Conservation (phyloP, 1,139 yeast species). For the Geotrichum siamense region DNA sequence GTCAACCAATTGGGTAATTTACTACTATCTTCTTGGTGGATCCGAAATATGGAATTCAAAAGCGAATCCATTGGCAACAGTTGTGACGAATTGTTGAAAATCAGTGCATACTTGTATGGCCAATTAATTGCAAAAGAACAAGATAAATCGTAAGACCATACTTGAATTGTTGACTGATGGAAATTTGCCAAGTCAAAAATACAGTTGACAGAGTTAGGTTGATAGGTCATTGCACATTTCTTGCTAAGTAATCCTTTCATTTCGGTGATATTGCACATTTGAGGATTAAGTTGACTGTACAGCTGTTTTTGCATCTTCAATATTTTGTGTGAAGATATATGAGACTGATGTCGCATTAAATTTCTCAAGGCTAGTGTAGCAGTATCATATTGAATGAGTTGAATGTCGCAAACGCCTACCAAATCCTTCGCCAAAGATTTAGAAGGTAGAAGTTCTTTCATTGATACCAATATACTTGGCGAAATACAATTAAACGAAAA, state of each 20-base stretch:
- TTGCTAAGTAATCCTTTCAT: conserved; percentile 12
- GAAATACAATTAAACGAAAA: too few relatives aligned
- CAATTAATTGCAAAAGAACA: conserved; percentile 15
- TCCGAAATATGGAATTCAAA: conserved; percentile 6
- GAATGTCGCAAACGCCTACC: conserved; percentile 14
- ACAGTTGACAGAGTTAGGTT: not conserved
- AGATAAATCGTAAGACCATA: conserved; percentile 14
- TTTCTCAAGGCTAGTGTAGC: conserved; percentile 12
- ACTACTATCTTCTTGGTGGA: not conserved
- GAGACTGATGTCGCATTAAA: conserved; percentile 5
- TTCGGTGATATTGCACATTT: conserved; percentile 8
- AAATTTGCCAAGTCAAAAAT: conserved; percentile 3
- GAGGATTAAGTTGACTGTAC: conserved; percentile 15
- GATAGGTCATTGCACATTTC: conserved; percentile 7
- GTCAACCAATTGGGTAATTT: conserved; percentile 14
- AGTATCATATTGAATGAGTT: conserved; percentile 16
- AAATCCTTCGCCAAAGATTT: conserved; percentile 9
- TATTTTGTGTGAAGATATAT: conserved; percentile 9
- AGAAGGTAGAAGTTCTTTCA: conserved; percentile 3
- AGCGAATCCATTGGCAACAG: not conserved
- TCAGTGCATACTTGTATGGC: conserved; percentile 14
- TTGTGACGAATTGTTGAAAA: conserved; percentile 4
- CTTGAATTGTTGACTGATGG: not conserved
- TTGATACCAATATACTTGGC: not conserved
- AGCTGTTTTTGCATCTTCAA: conserved; percentile 15